Evolutionary conservation across 768 basidiomycete species (phyloP), one percentile per base, ranked within the genome.

Genomic region (Lentinus brumalis): DNA sequence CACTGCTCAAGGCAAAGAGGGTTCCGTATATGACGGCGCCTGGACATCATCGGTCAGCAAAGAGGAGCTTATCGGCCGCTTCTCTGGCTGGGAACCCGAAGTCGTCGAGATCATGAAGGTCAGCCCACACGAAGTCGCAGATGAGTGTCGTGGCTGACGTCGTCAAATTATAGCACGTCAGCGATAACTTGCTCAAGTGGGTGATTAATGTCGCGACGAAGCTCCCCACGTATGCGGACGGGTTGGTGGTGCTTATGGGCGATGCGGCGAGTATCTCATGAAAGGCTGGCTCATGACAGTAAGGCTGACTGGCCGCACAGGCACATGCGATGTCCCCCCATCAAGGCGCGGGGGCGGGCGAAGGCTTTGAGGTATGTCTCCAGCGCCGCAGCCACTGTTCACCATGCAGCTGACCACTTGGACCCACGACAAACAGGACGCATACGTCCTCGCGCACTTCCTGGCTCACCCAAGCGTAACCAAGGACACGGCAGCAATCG

Each of bases 361-460:
- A 60, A 42, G 58, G 57, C 1, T 54, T 60, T 12, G 62, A 64
- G 53, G 60, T 61, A 42, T 18, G 16, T n/a, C 38, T 14, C n/a
- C 4, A 4, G 0, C 16, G 4, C 6, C 12, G 1, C 31, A 15
- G n/a, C 4, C 21, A 47, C 30, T 35, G 2, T 21, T 6, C 9
- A 8, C 32, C 32, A 29, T 4, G 15, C 18, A 44, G 40, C 40
- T 41, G 11, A 45, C n/a, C 30, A 44, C 12, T 31, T 21, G 5
- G 1, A 5, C n/a, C 15, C 40, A 10, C 11, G 8, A 7, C 8
- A 26, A 8, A 26, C 44, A 66, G 56, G 77, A 77, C 50, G 73
- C 70, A 16, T 68, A 68, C 53, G 62, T 76, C 12, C 64, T 77
- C 32, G 72, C 73, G 0, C 64, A 65, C 0, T 56, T 76, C 29